Evolutionary conservation across 495 filamentous ascomycete species (phyloP).

Genomic region (Neurospora sp.): DNA sequence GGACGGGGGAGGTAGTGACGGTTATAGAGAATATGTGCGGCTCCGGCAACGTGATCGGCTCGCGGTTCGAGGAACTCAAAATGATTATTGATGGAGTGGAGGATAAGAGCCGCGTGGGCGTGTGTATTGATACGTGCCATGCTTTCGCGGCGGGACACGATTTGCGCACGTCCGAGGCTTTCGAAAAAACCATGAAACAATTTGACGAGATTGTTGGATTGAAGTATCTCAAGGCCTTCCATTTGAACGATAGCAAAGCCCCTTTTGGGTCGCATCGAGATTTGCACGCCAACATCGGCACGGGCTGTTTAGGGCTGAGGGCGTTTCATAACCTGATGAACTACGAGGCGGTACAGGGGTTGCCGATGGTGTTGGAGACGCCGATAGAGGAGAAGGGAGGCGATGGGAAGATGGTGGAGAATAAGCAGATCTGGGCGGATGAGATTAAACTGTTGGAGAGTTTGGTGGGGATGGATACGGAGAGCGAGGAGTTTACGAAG

Average conservation of each 20-base stretch:
- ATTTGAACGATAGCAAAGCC: conserved; percentile 90
- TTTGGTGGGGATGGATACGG: conserved; percentile 70
- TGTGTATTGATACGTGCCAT: conserved; percentile 96
- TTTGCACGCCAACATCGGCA: conserved; percentile 88
- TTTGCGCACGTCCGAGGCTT: conserved; percentile 63
- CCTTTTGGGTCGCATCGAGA: conserved; percentile 70
- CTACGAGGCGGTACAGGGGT: conserved; percentile 57
- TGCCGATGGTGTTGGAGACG: conserved; percentile 93
- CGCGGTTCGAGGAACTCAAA: conserved; percentile 70
- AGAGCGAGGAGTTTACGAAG: conserved; percentile 57
- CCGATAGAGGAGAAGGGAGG: conserved; percentile 63
- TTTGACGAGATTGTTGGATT: conserved; percentile 77
- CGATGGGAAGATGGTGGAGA: conserved; percentile 50
- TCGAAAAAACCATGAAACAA: conserved; percentile 56
- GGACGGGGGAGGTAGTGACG: conserved; percentile 63
- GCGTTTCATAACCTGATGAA: conserved; percentile 92
- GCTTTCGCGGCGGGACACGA: conserved; percentile 91
- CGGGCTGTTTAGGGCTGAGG: conserved; percentile 79
- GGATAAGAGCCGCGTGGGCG: conserved; percentile 79
- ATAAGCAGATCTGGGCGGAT: conserved; percentile 68
- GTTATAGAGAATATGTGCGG: conserved; percentile 95
- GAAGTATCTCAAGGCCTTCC: conserved; percentile 71
- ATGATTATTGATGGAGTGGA: conserved; percentile 71
- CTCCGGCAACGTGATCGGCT: conserved; percentile 77
- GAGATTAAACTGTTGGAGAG: conserved; percentile 87